A percentile compares a stretch with the other conserved stretches of the same genome.
Conservation (phyloP, 176 grass and related monocot species). For the Rhynchospora pubera region DNA sequence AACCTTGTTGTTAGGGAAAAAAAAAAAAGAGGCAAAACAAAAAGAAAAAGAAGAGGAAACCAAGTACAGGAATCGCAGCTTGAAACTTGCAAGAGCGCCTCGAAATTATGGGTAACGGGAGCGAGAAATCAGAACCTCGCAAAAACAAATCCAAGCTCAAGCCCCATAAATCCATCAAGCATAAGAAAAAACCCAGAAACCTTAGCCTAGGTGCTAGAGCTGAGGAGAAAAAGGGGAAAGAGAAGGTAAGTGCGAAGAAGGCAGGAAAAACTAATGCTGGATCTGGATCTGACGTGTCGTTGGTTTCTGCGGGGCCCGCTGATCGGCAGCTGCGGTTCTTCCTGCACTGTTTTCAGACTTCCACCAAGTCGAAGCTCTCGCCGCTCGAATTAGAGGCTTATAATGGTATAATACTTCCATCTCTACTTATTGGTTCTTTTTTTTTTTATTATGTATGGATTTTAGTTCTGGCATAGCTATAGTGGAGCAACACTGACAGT, state of each 20-base stretch:
- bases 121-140: not conserved
- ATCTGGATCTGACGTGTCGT: not conserved
- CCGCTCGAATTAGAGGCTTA: constrained; percentile 74
- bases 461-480: not conserved
- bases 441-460: not conserved
- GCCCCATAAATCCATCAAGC: constrained; percentile 13
- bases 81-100: not conserved
- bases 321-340: constrained; percentile 64
- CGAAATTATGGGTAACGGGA: constrained; percentile 7
- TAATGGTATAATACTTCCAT: constrained; percentile 33
- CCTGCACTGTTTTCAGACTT: constrained; percentile 64
- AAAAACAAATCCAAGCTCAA: constrained; percentile 29
- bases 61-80: not conserved
- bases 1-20: not conserved
- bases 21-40: no score
- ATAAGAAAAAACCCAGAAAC: constrained; percentile 14
- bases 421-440: not conserved
- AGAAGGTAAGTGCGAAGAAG: constrained; percentile 17
- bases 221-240: constrained; percentile 22
- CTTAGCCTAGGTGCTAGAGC: constrained; percentile 1
- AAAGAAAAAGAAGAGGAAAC: not conserved
- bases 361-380: constrained; percentile 74
- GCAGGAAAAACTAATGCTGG: not conserved
- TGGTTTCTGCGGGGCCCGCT: constrained; percentile 35
- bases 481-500: not conserved